A percentile compares a stretch with the other conserved stretches of the same genome.
Conservation (phyloP, 208 protist genomes). For the Acanthamoeba quina region DNA sequence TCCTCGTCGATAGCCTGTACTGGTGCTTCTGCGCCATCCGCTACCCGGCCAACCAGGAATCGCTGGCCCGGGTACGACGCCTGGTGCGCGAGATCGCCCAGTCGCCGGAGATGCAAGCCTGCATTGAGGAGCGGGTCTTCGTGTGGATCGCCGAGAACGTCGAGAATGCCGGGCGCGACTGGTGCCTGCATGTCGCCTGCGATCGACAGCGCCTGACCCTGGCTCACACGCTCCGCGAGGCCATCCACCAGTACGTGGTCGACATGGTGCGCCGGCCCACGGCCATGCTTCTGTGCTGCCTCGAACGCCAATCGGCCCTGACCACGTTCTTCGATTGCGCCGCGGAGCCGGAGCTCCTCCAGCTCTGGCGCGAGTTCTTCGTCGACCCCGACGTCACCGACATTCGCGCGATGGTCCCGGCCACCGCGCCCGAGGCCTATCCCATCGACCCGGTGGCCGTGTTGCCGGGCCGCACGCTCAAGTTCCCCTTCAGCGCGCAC, state of each 20-base stretch:
- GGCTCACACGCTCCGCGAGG: background rate
- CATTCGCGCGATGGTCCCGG: background rate
- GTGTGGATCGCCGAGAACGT: background rate
- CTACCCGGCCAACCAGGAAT: background rate
- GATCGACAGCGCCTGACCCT: background rate
- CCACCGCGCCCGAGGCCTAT: constrained; percentile 29
- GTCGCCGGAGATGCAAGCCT: constrained; percentile 7
- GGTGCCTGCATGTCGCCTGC: background rate
- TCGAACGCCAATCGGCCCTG: constrained; percentile 8
- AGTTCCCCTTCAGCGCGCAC: constrained; percentile 9
- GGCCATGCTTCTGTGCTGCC: constrained; percentile 8
- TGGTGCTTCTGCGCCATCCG: constrained; percentile 31
- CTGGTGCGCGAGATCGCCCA: background rate
- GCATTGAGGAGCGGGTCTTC: background rate
- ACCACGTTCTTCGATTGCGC: background rate
- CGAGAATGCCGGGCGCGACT: background rate
- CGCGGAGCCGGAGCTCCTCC: background rate
- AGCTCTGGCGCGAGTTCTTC: background rate
- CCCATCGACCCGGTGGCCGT: background rate
- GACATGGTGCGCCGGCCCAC: constrained; percentile 12
- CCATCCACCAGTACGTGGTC: constrained; percentile 14
- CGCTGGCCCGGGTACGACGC: background rate
- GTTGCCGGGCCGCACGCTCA: background rate
- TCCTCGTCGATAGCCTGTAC: background rate
- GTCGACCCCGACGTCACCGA: constrained; percentile 10